Evolutionary conservation across 768 basidiomycete genomes (phyloP).

Genomic region (Boletus rufocinnamomeus): DNA sequence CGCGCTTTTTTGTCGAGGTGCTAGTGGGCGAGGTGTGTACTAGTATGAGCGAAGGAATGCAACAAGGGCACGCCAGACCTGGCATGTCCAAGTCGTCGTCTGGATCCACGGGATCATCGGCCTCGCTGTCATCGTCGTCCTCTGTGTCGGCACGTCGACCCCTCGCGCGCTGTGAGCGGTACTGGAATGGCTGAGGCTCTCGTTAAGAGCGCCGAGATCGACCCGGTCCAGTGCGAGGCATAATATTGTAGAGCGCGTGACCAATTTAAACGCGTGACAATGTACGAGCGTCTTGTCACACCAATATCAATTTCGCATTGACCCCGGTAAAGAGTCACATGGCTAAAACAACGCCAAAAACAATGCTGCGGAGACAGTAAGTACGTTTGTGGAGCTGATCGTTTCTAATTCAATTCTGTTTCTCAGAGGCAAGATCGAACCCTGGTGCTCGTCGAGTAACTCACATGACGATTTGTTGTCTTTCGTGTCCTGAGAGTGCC

Average conservation of each 20-base stretch:
- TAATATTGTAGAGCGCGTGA: not conserved
- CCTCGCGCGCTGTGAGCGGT: constrained; percentile 40
- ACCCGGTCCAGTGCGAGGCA: not conserved
- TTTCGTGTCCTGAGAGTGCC: no score
- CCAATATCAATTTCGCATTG: no score
- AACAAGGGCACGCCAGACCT: not conserved
- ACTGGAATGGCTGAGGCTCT: constrained; percentile 39
- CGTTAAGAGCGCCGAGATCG: not conserved
- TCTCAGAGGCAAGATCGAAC: no score
- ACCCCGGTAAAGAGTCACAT: no score
- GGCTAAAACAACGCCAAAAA: no score
- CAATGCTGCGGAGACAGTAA: no score
- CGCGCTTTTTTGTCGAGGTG: constrained; percentile 64
- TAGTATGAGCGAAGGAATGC: not conserved
- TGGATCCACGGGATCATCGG: constrained; percentile 1
- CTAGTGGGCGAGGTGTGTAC: no score
- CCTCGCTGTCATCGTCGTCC: constrained; percentile 39
- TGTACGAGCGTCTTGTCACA: not conserved
- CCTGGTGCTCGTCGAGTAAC: no score
- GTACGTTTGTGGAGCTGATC: no score
- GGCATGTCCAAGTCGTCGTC: no score
- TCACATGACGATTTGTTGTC: no score
- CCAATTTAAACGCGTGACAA: not conserved
- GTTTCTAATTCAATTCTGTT: no score
- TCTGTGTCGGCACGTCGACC: constrained; percentile 27